These are phyloP conservation scores for Endotrypanum monterogeii DNA, from an alignment of 208 protist genomes.

Conservation along the genomic window DNA sequence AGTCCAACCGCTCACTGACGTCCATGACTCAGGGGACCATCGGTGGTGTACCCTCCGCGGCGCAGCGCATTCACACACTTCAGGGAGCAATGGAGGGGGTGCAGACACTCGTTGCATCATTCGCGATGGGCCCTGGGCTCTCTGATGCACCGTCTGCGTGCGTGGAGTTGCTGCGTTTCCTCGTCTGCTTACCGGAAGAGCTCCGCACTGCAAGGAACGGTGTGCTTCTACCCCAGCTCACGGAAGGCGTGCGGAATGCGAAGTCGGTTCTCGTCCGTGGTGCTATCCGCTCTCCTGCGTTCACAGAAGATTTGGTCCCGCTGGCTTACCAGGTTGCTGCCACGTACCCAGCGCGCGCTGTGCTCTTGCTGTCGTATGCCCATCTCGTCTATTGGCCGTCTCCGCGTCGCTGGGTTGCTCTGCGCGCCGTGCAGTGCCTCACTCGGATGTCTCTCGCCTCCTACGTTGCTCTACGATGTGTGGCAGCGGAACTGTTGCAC, in stretches of 20 bases:
- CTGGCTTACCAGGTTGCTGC: constrained; percentile 19
- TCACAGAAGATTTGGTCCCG: constrained; percentile 21
- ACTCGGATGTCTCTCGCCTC: constrained; percentile 6
- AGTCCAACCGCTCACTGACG: not conserved
- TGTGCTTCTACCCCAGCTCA: constrained; percentile 7
- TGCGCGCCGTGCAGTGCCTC: constrained; percentile 10
- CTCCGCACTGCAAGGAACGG: constrained; percentile 12
- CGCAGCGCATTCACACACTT: constrained; percentile 10
- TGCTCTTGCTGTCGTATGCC: constrained; percentile 18
- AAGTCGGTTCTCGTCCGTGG: not conserved
- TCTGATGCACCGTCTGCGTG: constrained; percentile 1
- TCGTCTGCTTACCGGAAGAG: constrained; percentile 26
- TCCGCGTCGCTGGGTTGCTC: constrained; percentile 10
- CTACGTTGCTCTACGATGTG: constrained; percentile 20
- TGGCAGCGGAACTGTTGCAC: constrained; percentile 19
- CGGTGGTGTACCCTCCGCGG: not conserved
- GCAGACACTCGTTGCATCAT: not conserved
- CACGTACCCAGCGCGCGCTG: constrained; percentile 21
- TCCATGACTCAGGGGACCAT: not conserved
- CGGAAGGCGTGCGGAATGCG: not conserved
- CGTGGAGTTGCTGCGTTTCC: constrained; percentile 10
- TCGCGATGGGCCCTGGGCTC: not conserved
- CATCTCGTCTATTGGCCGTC: constrained; percentile 23
- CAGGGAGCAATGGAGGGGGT: constrained; percentile 20
- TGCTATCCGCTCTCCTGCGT: constrained; percentile 11